Percentiles rank a stretch among this genome's conserved stretches.
Conservation (phyloP, 495 filamentous ascomycete species). For the Chaetomidium leptoderma region DNA sequence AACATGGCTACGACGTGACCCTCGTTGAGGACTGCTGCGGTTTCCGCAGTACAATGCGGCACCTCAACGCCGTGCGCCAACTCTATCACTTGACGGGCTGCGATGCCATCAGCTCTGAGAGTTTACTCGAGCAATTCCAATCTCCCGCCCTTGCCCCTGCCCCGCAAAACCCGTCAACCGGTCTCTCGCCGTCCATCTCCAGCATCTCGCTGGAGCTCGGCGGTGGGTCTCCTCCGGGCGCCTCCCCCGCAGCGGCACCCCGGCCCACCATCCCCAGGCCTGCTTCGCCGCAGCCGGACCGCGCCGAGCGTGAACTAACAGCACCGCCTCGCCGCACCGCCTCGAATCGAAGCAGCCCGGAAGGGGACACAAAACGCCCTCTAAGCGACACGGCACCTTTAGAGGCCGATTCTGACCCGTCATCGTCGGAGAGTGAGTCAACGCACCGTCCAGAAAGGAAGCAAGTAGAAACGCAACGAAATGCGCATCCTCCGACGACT, state of each 20-base stretch:
- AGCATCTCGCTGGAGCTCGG: slow-evolving; percentile 22
- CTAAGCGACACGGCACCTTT: slow-evolving; percentile 9
- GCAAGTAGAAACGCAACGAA: slow-evolving; percentile 19
- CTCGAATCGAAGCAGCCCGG: not conserved
- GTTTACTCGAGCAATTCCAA: slow-evolving; percentile 47
- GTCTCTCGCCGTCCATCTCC: slow-evolving; percentile 31
- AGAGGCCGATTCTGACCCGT: slow-evolving; percentile 16
- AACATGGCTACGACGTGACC: slow-evolving; percentile 78
- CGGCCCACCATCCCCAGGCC: slow-evolving; percentile 9
- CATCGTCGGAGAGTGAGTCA: slow-evolving; percentile 15
- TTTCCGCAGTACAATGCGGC: slow-evolving; percentile 66
- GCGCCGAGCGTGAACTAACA: not conserved
- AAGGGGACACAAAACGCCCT: slow-evolving; percentile 6
- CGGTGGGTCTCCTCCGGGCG: slow-evolving; percentile 8
- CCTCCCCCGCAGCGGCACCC: not conserved
- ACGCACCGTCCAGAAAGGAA: slow-evolving; percentile 5
- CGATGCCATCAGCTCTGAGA: slow-evolving; percentile 54
- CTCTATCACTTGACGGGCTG: slow-evolving; percentile 75
- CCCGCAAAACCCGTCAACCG: slow-evolving; percentile 19
- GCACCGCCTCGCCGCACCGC: not conserved
- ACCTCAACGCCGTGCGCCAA: slow-evolving; percentile 69
- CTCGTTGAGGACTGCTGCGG: slow-evolving; percentile 88
- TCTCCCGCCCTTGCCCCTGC: slow-evolving; percentile 17
- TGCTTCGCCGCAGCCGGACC: slow-evolving; percentile 11
- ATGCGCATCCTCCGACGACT: slow-evolving; percentile 1